Conservation (phyloP, 345 rosid genomes). For the Populus ilicifolia region DNA sequence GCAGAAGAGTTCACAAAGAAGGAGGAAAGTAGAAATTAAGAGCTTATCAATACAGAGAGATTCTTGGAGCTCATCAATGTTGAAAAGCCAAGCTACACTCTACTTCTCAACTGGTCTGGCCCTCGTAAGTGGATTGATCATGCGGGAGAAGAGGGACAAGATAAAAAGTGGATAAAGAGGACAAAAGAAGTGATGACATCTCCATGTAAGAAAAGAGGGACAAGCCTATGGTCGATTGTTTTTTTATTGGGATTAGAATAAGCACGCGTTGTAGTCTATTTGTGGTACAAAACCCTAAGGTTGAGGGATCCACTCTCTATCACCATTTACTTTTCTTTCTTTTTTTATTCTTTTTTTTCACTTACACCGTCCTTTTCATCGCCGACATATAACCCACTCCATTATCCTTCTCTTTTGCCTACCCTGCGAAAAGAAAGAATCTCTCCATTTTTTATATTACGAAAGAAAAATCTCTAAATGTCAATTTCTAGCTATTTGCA, state of each 20-base stretch:
- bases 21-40: background rate
- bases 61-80: background rate
- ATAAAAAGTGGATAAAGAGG: background rate
- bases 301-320: conserved; percentile 1
- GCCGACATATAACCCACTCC: background rate
- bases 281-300: conserved; percentile 25
- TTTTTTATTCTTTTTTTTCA: background rate
- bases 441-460: background rate
- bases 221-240: background rate
- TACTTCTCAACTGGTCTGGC: background rate
- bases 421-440: background rate
- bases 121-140: background rate
- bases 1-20: background rate
- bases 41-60: background rate
- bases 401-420: background rate
- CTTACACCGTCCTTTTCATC: background rate
- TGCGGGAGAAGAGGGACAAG: background rate
- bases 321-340: background rate
- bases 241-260: conserved; percentile 14
- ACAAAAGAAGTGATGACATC: conserved; percentile 16
- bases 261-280: conserved; percentile 46
- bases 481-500: no score
- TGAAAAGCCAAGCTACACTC: no score
- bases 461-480: no score
- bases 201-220: background rate